Conservation (phyloP, 1,139 yeast species). For the Schwanniomyces etchellsii region DNA sequence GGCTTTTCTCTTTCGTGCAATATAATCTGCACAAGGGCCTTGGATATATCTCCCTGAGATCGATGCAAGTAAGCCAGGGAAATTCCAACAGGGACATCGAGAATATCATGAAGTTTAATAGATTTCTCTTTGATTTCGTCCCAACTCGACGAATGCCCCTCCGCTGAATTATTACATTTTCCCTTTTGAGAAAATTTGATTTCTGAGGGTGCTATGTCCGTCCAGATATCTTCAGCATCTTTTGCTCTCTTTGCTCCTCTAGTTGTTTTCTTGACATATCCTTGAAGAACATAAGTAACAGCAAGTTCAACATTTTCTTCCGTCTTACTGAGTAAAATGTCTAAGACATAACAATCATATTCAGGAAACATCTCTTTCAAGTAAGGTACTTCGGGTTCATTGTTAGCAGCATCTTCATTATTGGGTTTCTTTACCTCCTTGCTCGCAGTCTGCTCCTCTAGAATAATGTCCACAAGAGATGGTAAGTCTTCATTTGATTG, state of each 20-base stretch:
- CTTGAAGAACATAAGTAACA: slow-evolving; percentile 1
- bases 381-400: slow-evolving; percentile 6
- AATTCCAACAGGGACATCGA: slow-evolving; percentile 2
- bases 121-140: slow-evolving; percentile 1
- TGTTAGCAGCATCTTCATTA: neutral
- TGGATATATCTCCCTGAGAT: slow-evolving; percentile 14
- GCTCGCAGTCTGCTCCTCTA: no score
- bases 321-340: slow-evolving; percentile 10
- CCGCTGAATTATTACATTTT: no score
- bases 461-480: slow-evolving; percentile 15
- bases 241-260: no score
- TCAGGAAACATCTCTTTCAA: slow-evolving; percentile 21
- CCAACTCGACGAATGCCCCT: slow-evolving; percentile 2
- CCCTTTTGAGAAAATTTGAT: no score
- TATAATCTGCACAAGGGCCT: slow-evolving; percentile 25
- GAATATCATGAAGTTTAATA: slow-evolving; percentile 2
- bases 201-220: neutral
- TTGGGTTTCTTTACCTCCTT: slow-evolving; percentile 1
- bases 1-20: neutral
- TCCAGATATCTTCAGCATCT: neutral
- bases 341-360: slow-evolving; percentile 11
- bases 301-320: slow-evolving; percentile 14
- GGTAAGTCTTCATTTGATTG: slow-evolving; percentile 15
- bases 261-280: neutral
- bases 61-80: slow-evolving; percentile 8